Percentiles rank a stretch among this genome's conserved stretches.
phyloP scores from a whole-genome alignment of 805 yeast genomes.

The Cyberlindnera bimundalis region DNA sequence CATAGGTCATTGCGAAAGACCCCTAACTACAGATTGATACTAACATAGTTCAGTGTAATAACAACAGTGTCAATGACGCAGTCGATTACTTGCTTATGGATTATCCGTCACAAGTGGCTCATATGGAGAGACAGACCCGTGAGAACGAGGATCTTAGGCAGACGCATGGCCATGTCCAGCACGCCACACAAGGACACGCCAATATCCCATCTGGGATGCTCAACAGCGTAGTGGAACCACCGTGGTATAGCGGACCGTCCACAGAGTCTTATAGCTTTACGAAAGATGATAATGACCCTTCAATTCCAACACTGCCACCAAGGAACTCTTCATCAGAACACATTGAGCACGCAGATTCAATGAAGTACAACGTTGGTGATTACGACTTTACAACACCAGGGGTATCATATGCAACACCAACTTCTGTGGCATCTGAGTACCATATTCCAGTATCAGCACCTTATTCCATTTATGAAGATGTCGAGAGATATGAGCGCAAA shows the following conservation, averaged over 20 bases:
- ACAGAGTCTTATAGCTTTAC: not conserved
- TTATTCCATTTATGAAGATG: slow-evolving; percentile 32
- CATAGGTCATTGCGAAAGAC: too few species aligned
- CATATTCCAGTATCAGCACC: not conserved
- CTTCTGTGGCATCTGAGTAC: not conserved
- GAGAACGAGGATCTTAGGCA: slow-evolving; percentile 1
- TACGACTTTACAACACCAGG: not conserved
- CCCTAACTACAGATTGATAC: too few species aligned
- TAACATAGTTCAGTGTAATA: slow-evolving; percentile 3
- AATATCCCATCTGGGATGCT: slow-evolving; percentile 5
- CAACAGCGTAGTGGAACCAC: not conserved
- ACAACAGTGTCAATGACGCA: slow-evolving; percentile 33
- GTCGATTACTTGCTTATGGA: slow-evolving; percentile 33
- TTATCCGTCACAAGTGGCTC: slow-evolving; percentile 18
- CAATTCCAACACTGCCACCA: slow-evolving; percentile 1
- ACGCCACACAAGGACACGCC: slow-evolving; percentile 2
- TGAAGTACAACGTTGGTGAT: not conserved
- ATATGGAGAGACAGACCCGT: not conserved
- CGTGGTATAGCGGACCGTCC: not conserved
- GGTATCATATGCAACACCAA: not conserved
- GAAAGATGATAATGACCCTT: not conserved
- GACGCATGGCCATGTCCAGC: too few species aligned
- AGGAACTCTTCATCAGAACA: not conserved
- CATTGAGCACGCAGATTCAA: not conserved
- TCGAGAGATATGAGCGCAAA: slow-evolving; percentile 25